A percentile compares a stretch with the other conserved stretches of the same genome.
Conservation (phyloP, 116 monocot species). For the Cymodocea nodosa region DNA sequence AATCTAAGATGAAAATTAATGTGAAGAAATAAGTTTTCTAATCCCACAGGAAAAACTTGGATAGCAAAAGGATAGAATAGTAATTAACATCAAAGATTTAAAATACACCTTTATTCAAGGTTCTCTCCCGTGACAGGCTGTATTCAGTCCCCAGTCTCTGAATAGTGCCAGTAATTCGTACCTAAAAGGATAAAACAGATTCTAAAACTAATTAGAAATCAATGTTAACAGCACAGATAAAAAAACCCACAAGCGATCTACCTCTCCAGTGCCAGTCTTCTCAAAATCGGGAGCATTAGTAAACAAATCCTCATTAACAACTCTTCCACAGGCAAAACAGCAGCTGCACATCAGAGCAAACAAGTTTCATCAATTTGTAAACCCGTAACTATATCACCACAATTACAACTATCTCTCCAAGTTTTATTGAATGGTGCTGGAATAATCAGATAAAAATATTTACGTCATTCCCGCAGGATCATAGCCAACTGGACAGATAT, state of each 20-base stretch:
- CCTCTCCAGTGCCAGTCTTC: conserved; percentile 40
- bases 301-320: conserved; percentile 40
- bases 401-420: not conserved
- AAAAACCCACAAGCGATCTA: conserved; percentile 6
- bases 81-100: not conserved
- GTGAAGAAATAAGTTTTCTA: not conserved
- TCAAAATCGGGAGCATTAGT: conserved; percentile 25
- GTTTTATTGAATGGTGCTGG: not conserved
- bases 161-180: conserved; percentile 29
- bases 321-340: conserved; percentile 34
- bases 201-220: too few species aligned
- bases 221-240: too few species aligned
- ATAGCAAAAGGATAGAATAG: not conserved
- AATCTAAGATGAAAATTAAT: not conserved
- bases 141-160: conserved; percentile 27
- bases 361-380: not conserved
- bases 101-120: conserved; percentile 36
- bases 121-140: conserved; percentile 40
- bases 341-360: conserved; percentile 11
- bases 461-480: conserved; percentile 13
- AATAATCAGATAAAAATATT: not conserved
- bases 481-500: not conserved
- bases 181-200: conserved; percentile 15
- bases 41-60: not conserved
- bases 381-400: not conserved